A percentile compares a stretch with the other conserved stretches of the same genome.
phyloP scores from a whole-genome alignment of 352 stramenopile genomes.

The Pilasporangium apinafurcum region DNA sequence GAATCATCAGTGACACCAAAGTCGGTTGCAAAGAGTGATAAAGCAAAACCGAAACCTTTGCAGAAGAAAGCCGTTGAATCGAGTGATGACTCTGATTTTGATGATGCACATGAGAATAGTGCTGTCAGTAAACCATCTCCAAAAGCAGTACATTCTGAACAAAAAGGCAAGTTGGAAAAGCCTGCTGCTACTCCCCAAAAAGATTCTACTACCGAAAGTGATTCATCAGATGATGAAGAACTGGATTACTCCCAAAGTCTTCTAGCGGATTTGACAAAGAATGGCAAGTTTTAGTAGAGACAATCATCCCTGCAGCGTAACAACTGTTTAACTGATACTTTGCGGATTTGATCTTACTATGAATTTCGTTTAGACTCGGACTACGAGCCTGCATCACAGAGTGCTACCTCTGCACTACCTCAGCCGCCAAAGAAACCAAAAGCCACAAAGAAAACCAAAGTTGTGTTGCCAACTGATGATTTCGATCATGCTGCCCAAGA shows the following conservation, averaged over 20 bases:
- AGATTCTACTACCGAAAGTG: slow-evolving; percentile 12
- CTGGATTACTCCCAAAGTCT: slow-evolving; percentile 74
- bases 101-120: slow-evolving; percentile 11
- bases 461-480: slow-evolving; percentile 11
- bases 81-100: slow-evolving; percentile 32
- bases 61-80: slow-evolving; percentile 3
- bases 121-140: neutral
- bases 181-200: slow-evolving; percentile 4
- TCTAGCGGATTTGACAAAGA: slow-evolving; percentile 61
- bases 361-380: slow-evolving; percentile 15
- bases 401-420: slow-evolving; percentile 3
- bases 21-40: too few relatives aligned
- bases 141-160: neutral
- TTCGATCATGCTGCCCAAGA: too few relatives aligned
- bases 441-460: slow-evolving; percentile 21
- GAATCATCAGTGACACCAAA: slow-evolving; percentile 7
- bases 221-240: slow-evolving; percentile 56
- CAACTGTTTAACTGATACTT: slow-evolving; percentile 3
- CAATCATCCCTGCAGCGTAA: neutral
- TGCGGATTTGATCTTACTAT: slow-evolving; percentile 5
- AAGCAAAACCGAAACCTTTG: neutral
- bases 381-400: slow-evolving; percentile 8
- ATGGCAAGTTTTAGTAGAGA: slow-evolving; percentile 32
- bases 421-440: slow-evolving; percentile 13
- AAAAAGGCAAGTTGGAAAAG: slow-evolving; percentile 3